phyloP scores from a whole-genome alignment of 140 eudicot species.

The Cichorium intybus region DNA sequence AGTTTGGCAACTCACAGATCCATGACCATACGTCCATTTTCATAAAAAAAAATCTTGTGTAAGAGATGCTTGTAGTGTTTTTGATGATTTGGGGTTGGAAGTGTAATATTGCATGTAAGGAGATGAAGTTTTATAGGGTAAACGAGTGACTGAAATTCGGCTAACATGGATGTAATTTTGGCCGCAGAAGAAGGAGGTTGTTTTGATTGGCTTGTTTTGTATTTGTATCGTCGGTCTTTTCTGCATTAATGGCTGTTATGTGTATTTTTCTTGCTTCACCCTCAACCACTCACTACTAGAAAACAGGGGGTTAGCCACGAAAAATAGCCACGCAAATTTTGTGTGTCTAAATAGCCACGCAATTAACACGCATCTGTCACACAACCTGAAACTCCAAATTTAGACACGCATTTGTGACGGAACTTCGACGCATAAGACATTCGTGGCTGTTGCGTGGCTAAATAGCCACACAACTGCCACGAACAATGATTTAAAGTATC shows the following conservation, averaged over 20 bases:
- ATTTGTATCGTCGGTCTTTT: conserved; percentile 25
- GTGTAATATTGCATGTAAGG: not conserved
- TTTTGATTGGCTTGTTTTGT: conserved; percentile 35
- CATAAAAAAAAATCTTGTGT: not conserved
- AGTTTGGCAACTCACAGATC: conserved; percentile 72
- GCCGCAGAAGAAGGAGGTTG: conserved; percentile 48
- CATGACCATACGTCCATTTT: conserved; percentile 90
- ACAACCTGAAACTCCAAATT: no score
- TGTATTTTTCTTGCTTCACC: conserved; percentile 17
- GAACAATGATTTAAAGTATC: no score
- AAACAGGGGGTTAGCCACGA: no score
- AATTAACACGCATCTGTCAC: no score
- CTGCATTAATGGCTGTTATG: conserved; percentile 38
- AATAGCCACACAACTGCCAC: no score
- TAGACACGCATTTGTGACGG: no score
- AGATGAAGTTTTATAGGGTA: conserved; percentile 29
- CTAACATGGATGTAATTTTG: conserved; percentile 67
- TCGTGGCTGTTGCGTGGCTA: no score
- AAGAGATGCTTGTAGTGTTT: not conserved
- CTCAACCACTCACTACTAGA: not conserved
- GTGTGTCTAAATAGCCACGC: no score
- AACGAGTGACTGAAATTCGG: conserved; percentile 47
- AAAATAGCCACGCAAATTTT: no score
- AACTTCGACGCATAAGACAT: no score
- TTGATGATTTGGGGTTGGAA: not conserved